Base-by-base conservation (phyloP, 441 rosid species). In the Adansonia madagascariensis region DNA sequence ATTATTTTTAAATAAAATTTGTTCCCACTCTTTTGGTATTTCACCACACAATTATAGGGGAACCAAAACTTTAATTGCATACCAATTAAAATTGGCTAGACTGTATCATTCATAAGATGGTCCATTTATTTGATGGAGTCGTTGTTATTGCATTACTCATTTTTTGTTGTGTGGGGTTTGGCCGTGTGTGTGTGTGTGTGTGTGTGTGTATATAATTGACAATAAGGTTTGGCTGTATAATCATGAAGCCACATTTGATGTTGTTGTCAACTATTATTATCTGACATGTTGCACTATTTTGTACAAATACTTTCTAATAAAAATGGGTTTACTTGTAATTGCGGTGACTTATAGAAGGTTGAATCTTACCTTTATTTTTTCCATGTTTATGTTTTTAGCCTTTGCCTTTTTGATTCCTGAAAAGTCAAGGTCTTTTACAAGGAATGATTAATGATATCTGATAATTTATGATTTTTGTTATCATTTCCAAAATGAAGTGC, bases 11-110 rank as follows among this genome's bases (percentile, higher is more conserved):
- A 39, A 64, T 61, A 59, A 41, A 73, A 62, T 31, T 73, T 15
- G 9, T 11, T 61, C 50, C 55, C 71, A 61, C 22, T 75, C 71
- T 66, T 56, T 44, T 41, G 67, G 63, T 62, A 53, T 70, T 57
- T 75, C 56, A 24, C 79, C 60, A 71, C 10, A 60, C 71, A 75
- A 66, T 68, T 74, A 8, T 5, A 8, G 10, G 74, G 31, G 4
- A 11, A 24, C 17, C 64, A 24, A 60, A 22, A 3, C 27, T 60
- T 11, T 22, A 24, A 15, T 3, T 60, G 24, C 6, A 60, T 15
- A 27, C 44, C 31, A 7, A 17, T 31, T 31, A 63, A 31, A 80
- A 64, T 57, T 74, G 68, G 50, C 59, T 61, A 35, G 76, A 57
- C 64, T 43, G 31, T 6, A 50, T 55, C 70, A 65, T 65, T 65